Conservation (phyloP, 2,329 filamentous ascomycete genomes). For the Hirsutella rhossiliensis region DNA sequence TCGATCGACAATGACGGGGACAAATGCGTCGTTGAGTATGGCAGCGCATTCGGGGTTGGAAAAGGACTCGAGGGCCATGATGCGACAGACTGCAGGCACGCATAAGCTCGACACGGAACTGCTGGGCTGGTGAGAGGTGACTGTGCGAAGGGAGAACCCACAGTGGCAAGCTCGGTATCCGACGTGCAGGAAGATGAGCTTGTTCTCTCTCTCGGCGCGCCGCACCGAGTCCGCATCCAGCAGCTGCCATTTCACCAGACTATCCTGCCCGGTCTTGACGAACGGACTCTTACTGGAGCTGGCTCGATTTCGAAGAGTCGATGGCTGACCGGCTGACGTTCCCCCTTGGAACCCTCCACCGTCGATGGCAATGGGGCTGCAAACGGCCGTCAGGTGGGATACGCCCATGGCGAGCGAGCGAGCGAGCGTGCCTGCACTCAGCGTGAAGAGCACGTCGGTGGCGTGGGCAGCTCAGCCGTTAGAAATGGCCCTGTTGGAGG, state of each 20-base stretch:
- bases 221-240: slow-evolving; percentile 68
- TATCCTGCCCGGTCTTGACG: slow-evolving; percentile 62
- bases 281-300: slow-evolving; percentile 34
- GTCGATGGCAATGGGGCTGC: background rate
- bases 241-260: slow-evolving; percentile 84
- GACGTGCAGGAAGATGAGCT: slow-evolving; percentile 85
- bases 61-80: slow-evolving; percentile 90
- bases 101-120: background rate
- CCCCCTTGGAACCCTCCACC: background rate
- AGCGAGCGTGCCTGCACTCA: background rate
- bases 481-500: too few species aligned
- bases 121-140: background rate
- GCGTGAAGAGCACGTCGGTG: too few species aligned
- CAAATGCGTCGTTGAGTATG: slow-evolving; percentile 75
- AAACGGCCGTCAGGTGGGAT: slow-evolving; percentile 21
- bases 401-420: background rate
- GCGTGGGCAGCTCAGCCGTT: too few species aligned
- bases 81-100: slow-evolving; percentile 54
- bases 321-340: slow-evolving; percentile 2
- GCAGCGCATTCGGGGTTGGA: slow-evolving; percentile 68
- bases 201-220: slow-evolving; percentile 69
- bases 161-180: slow-evolving; percentile 95
- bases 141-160: slow-evolving; percentile 32
- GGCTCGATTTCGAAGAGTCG: slow-evolving; percentile 21
- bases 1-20: slow-evolving; percentile 85